Base-by-base conservation (phyloP, 225 moss, liverwort and hornwort genomes). In the Physcomitrium patens region DNA sequence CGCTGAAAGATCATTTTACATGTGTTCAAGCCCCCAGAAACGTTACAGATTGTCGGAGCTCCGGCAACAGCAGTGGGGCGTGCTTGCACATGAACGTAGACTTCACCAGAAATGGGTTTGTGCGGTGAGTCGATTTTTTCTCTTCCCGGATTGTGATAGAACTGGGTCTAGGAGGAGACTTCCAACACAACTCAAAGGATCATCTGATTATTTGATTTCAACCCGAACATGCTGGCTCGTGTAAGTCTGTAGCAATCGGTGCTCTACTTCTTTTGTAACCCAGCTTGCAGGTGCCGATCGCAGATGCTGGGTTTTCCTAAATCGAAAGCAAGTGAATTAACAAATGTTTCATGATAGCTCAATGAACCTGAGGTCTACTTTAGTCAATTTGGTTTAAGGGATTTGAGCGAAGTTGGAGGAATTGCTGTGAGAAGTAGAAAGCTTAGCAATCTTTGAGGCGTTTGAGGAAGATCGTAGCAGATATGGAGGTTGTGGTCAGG, bases 101-200 rank as follows among this genome's bases (percentile, higher is more conserved):
- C 65, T 86, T 86, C 78, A 63, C 67, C 37, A 78, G 83, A 64
- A 86, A 86, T 75, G 86, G 86, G 71, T 86, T 86, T 45, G 86
- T 86, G 59, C 86, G 86, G 86, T 86, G 60, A 75, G 83, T 37
- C 15, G 44, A 51, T 53, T 67, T 28, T 62, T 51, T 43, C 37
- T 26, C 59, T 64, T 16, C 24, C 60, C 60, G 16, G 54, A 8
- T 11, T 18, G 42, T 63, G 16, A 18, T 46, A 54, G 56, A 22
- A 23, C n/a, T 47, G 65, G 6, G 51, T 50, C 50, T 52, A 42
- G 43, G 59, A 8, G 28, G 13, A 19, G 22, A 20, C 45, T 70
- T 47, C 16, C 43, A 23, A 57, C 65, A 19, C 15, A 16, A 70
- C 37, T 37, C 17, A 65, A 67, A 67, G 53, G 59, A 37, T 37